Conservation (phyloP, 2,329 filamentous ascomycete species). For the Penicillium glabrum region DNA sequence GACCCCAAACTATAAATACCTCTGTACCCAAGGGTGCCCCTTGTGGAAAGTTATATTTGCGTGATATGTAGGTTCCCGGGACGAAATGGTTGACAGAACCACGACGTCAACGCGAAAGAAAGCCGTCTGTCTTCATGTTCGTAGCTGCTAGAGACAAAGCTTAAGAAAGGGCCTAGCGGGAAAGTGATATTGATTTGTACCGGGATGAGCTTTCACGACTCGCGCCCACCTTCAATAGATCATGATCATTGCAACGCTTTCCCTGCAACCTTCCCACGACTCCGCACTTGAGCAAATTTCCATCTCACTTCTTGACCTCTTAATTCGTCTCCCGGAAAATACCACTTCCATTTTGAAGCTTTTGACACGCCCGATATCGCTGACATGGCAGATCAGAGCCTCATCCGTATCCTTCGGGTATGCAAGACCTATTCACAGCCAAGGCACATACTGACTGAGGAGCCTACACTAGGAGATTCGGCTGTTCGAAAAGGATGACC, state of each 20-base stretch:
- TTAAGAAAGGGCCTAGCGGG: no score
- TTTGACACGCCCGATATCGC: neutral
- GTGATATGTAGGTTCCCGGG: neutral
- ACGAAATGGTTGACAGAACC: conserved; percentile 1
- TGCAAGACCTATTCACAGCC: neutral
- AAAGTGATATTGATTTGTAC: no score
- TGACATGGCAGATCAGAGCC: neutral
- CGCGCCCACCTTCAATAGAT: neutral
- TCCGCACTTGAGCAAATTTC: neutral
- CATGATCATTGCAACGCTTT: neutral
- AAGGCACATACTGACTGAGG: neutral
- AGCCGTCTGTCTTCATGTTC: no score
- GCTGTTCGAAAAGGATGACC: conserved; percentile 4
- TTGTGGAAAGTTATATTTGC: neutral
- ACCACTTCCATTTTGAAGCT: neutral
- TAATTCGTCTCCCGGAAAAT: neutral
- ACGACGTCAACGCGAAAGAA: conserved; percentile 1
- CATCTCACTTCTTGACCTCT: no score
- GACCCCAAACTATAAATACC: neutral
- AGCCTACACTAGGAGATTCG: neutral
- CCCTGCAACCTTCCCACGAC: neutral
- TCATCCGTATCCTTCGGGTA: neutral
- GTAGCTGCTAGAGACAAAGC: no score
- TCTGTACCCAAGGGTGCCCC: neutral
- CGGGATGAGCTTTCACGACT: neutral